These are phyloP conservation scores for Pyrenochaeta sp. DNA, from an alignment of 2,329 filamentous ascomycete species.

Conservation along the genomic window DNA sequence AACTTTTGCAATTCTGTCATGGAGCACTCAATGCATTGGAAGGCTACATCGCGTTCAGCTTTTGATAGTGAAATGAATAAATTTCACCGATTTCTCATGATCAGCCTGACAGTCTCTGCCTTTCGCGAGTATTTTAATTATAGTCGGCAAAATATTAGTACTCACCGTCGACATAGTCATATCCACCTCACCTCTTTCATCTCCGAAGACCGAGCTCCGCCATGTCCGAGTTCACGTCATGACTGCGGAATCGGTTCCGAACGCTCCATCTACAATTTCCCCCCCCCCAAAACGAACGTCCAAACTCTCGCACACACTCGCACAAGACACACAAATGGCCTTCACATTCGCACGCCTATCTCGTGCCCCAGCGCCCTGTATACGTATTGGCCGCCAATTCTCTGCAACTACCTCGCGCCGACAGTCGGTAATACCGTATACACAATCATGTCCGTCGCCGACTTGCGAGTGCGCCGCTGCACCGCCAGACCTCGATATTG, in stretches of 20 bases:
- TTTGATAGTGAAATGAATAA: too few species aligned
- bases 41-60: too few species aligned
- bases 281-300: background rate
- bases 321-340: constrained; percentile 1
- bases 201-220: constrained; percentile 7
- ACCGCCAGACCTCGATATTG: constrained; percentile 75
- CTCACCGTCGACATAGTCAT: too few species aligned
- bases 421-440: constrained; percentile 34
- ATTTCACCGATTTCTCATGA: too few species aligned
- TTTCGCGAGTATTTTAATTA: too few species aligned
- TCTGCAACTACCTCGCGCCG: constrained; percentile 7
- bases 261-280: background rate
- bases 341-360: constrained; percentile 2
- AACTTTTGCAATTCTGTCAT: too few species aligned
- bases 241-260: constrained; percentile 6
- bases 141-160: too few species aligned
- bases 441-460: constrained; percentile 71
- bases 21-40: too few species aligned
- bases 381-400: constrained; percentile 5
- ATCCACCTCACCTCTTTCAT: background rate
- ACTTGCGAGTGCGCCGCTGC: constrained; percentile 78
- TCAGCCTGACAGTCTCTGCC: too few species aligned
- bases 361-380: background rate
- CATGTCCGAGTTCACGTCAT: constrained; percentile 2
- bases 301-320: background rate